Conservation (phyloP, 106 monocot genomes). For the Triglochin maritima region DNA sequence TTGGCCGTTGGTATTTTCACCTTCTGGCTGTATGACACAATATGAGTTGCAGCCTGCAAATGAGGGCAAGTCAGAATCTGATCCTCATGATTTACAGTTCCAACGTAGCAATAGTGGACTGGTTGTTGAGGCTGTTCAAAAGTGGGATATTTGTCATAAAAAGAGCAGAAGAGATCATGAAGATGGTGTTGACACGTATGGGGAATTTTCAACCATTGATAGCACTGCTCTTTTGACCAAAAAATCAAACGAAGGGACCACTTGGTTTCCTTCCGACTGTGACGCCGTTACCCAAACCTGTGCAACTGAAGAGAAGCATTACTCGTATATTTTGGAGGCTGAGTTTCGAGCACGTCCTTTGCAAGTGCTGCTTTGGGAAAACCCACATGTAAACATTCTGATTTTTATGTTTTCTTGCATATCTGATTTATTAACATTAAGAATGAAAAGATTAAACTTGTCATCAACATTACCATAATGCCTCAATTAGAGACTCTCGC, state of each 20-base stretch:
- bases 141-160: slow-evolving; percentile 90
- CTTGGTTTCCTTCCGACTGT: slow-evolving; percentile 27
- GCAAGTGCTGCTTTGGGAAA: slow-evolving; percentile 49
- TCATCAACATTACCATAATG: too few relatives aligned
- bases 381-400: slow-evolving; percentile 38
- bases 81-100: slow-evolving; percentile 15
- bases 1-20: slow-evolving; percentile 69
- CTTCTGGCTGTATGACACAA: slow-evolving; percentile 68
- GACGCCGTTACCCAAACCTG: slow-evolving; percentile 15
- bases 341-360: slow-evolving; percentile 65
- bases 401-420: background rate
- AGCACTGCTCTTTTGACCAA: slow-evolving; percentile 35
- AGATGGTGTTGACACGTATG: slow-evolving; percentile 62
- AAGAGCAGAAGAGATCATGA: slow-evolving; percentile 49
- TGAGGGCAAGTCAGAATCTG: slow-evolving; percentile 27
- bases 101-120: slow-evolving; percentile 29
- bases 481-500: too few relatives aligned
- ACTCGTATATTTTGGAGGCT: slow-evolving; percentile 66
- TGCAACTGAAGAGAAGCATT: slow-evolving; percentile 38
- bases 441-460: too few relatives aligned
- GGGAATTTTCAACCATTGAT: slow-evolving; percentile 50
- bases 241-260: slow-evolving; percentile 31
- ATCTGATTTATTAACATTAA: too few relatives aligned
- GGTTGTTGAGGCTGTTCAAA: slow-evolving; percentile 71
- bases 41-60: slow-evolving; percentile 37